A percentile compares a stretch with the other conserved stretches of the same genome.
These are phyloP conservation scores for Lactarius deliciosus DNA, from an alignment of 768 basidiomycete species.

Conservation along the genomic window DNA sequence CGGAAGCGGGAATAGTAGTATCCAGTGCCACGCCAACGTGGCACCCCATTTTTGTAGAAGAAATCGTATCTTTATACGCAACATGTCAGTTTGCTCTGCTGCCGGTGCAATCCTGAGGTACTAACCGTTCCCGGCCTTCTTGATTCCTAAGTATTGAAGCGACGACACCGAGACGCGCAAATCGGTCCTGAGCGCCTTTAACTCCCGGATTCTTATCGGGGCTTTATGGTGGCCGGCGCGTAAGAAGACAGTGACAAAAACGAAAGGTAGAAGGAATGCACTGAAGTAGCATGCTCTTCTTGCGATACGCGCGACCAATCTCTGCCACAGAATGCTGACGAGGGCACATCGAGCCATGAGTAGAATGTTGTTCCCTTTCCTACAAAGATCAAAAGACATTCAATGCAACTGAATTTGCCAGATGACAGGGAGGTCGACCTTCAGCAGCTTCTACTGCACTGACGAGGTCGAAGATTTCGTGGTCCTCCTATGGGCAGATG, in stretches of 20 bases:
- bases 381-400: conserved; percentile 30
- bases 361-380: conserved; percentile 95
- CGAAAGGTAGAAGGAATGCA: conserved; percentile 42
- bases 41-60: conserved; percentile 98
- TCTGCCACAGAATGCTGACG: conserved; percentile 70
- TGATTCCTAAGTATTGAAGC: conserved; percentile 73
- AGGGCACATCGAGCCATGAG: conserved; percentile 82
- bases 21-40: conserved; percentile 92
- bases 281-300: conserved; percentile 88
- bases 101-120: conserved; percentile 8
- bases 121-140: conserved; percentile 75
- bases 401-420: not conserved
- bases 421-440: conserved; percentile 43
- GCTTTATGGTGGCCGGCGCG: conserved; percentile 41
- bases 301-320: conserved; percentile 88
- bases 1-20: conserved; percentile 97
- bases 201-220: conserved; percentile 94
- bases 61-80: conserved; percentile 66
- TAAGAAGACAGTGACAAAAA: not conserved
- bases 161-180: conserved; percentile 88
- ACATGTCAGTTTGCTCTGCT: conserved; percentile 11
- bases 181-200: conserved; percentile 81
- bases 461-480: conserved; percentile 96
- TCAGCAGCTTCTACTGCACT: conserved; percentile 76
- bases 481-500: conserved; percentile 63